A percentile compares a stretch with the other conserved stretches of the same genome.
These are phyloP conservation scores for Spiromastix sp. DNA, from an alignment of 2,329 filamentous ascomycete species.

Conservation along the genomic window DNA sequence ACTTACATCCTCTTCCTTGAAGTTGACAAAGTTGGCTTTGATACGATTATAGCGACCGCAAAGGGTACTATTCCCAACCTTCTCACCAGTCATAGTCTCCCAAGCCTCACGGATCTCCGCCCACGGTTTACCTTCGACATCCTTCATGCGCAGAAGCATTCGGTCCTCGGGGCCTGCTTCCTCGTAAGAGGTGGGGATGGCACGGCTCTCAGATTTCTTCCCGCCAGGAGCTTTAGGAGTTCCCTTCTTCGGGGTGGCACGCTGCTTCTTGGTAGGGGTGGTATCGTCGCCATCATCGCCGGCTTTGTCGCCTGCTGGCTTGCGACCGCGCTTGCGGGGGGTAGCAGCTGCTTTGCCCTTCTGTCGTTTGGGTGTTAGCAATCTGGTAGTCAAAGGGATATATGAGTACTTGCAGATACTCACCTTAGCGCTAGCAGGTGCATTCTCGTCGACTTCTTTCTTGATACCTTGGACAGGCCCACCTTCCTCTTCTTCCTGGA, in stretches of 20 bases:
- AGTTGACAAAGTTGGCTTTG: conserved; percentile 28
- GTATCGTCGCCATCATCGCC: conserved; percentile 2
- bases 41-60: conserved; percentile 29
- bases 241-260: conserved; percentile 3
- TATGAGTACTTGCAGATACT: neutral
- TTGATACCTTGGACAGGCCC: neutral
- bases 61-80: conserved; percentile 24
- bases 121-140: conserved; percentile 17
- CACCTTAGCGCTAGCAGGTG: conserved; percentile 3
- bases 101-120: conserved; percentile 18
- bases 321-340: conserved; percentile 16
- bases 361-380: neutral
- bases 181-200: conserved; percentile 17
- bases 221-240: conserved; percentile 1
- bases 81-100: conserved; percentile 19
- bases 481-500: neutral
- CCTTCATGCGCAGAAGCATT: conserved; percentile 21
- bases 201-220: conserved; percentile 8
- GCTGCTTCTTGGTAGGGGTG: conserved; percentile 8
- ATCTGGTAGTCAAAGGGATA: neutral
- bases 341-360: conserved; percentile 7
- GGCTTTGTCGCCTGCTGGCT: conserved; percentile 7
- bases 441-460: conserved; percentile 1
- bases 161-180: conserved; percentile 14
- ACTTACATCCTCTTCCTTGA: conserved; percentile 27